phyloP scores from a whole-genome alignment of 164 flowering plant species.

The Vitis rotundifolia region DNA sequence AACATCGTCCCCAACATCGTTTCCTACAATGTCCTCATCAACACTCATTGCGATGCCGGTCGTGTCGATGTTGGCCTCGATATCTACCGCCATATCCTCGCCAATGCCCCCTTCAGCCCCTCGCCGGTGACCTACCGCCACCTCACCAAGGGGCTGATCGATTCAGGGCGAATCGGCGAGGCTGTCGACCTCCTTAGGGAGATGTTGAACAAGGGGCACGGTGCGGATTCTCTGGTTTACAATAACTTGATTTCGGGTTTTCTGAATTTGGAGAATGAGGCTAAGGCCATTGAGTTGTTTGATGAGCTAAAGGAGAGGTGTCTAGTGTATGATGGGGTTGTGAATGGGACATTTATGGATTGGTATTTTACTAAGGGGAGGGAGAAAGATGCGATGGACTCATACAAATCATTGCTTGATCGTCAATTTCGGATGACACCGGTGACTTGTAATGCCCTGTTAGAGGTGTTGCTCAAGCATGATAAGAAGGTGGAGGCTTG shows the following conservation, averaged over 20 bases:
- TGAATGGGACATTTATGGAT: conserved; percentile 74
- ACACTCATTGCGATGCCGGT: conserved; percentile 61
- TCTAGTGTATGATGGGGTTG: conserved; percentile 78
- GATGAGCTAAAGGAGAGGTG: conserved; percentile 78
- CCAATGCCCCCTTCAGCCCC: conserved; percentile 71
- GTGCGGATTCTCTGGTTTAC: conserved; percentile 79
- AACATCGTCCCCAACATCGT: conserved; percentile 74
- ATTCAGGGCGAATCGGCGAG: conserved; percentile 54
- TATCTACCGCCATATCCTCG: conserved; percentile 50
- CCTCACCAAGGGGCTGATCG: conserved; percentile 72
- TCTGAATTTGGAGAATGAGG: conserved; percentile 50
- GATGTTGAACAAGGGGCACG: conserved; percentile 74
- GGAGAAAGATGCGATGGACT: conserved; percentile 77
- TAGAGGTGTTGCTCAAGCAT: conserved; percentile 64
- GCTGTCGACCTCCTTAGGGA: conserved; percentile 65
- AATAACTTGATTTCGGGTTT: conserved; percentile 67
- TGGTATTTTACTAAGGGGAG: conserved; percentile 64
- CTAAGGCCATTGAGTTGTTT: conserved; percentile 69
- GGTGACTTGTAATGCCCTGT: conserved; percentile 69
- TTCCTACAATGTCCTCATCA: conserved; percentile 66
- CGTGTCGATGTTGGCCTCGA: conserved; percentile 53
- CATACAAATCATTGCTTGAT: conserved; percentile 49
- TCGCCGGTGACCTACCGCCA: conserved; percentile 66
- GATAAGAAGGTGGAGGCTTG: conserved; percentile 60
- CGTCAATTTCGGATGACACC: conserved; percentile 65